Percentiles rank a stretch among this genome's conserved stretches.
Evolutionary conservation across 2,329 filamentous ascomycete genomes (phyloP).

Genomic region (Colletotrichum liaoningense): DNA sequence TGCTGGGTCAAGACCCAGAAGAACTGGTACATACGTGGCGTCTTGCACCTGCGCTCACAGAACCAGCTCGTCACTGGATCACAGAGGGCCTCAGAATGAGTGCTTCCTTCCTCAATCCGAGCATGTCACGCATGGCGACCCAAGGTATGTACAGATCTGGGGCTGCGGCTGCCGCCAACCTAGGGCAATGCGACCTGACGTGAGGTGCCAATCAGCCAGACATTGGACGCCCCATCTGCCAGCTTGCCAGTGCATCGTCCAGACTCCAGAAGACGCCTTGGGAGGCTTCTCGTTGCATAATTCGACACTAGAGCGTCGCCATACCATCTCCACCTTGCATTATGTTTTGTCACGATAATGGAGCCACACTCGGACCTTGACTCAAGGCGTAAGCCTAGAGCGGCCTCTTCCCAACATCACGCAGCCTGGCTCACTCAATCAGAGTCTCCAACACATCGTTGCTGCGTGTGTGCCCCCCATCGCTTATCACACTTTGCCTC

Average conservation of each 20-base stretch:
- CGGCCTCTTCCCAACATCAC: not conserved
- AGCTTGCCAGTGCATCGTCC: not conserved
- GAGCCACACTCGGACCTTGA: conserved; percentile 9
- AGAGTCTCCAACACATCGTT: not conserved
- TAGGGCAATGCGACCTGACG: conserved; percentile 5
- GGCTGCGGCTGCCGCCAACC: not conserved
- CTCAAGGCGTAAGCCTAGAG: conserved; percentile 3
- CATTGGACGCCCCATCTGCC: conserved; percentile 7
- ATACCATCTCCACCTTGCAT: conserved; percentile 3
- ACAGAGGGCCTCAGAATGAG: not conserved
- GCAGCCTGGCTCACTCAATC: not conserved
- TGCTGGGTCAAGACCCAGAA: conserved; percentile 3
- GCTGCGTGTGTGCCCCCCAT: not conserved
- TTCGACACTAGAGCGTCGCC: conserved; percentile 6
- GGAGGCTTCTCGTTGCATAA: not conserved
- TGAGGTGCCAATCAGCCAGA: conserved; percentile 10
- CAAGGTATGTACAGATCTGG: not conserved
- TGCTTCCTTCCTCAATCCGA: not conserved
- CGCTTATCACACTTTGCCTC: conserved; percentile 2
- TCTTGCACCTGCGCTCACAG: conserved; percentile 4
- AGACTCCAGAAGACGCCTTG: not conserved
- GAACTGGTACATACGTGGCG: not conserved
- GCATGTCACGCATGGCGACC: conserved; percentile 4
- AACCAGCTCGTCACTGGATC: conserved; percentile 18
- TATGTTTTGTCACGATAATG: conserved; percentile 14